A percentile compares a stretch with the other conserved stretches of the same genome.
These are phyloP conservation scores for Rhodocollybia butyracea DNA, from an alignment of 768 basidiomycete species.

Conservation along the genomic window DNA sequence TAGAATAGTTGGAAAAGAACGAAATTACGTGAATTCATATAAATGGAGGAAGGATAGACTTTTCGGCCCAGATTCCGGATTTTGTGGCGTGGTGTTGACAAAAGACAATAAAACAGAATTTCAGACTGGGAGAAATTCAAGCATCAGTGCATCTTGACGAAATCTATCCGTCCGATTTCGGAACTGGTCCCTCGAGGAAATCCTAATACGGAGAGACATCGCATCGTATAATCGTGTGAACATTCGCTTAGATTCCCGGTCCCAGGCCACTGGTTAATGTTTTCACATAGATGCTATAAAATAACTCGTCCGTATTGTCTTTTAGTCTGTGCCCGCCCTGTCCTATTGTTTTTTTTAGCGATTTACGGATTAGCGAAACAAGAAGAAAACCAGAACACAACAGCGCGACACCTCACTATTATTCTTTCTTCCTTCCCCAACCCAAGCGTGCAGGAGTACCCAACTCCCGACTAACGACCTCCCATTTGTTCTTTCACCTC, in stretches of 20 bases:
- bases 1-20: slow-evolving; percentile 16
- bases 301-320: slow-evolving; percentile 53
- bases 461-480: slow-evolving; percentile 22
- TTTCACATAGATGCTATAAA: slow-evolving; percentile 45
- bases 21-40: slow-evolving; percentile 15
- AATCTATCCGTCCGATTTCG: slow-evolving; percentile 30
- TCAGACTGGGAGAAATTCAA: slow-evolving; percentile 38
- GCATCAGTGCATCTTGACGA: slow-evolving; percentile 37
- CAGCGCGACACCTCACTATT: slow-evolving; percentile 47
- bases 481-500: slow-evolving; percentile 20
- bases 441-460: slow-evolving; percentile 34
- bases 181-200: slow-evolving; percentile 16
- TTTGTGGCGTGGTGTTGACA: slow-evolving; percentile 14
- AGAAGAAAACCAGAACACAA: slow-evolving; percentile 42
- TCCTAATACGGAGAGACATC: too few species aligned
- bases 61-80: slow-evolving; percentile 33
- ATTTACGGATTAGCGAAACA: slow-evolving; percentile 40
- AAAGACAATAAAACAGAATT: slow-evolving; percentile 45
- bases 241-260: slow-evolving; percentile 23
- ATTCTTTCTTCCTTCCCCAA: slow-evolving; percentile 34
- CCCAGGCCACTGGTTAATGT: slow-evolving; percentile 28
- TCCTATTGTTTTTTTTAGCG: slow-evolving; percentile 59
- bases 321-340: slow-evolving; percentile 57
- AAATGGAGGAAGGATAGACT: slow-evolving; percentile 16
- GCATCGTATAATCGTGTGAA: neutral